Percentiles rank a stretch among this genome's conserved stretches.
phyloP scores from a whole-genome alignment of 176 grass and related monocot genomes.

The Chrysopogon serrulatus region DNA sequence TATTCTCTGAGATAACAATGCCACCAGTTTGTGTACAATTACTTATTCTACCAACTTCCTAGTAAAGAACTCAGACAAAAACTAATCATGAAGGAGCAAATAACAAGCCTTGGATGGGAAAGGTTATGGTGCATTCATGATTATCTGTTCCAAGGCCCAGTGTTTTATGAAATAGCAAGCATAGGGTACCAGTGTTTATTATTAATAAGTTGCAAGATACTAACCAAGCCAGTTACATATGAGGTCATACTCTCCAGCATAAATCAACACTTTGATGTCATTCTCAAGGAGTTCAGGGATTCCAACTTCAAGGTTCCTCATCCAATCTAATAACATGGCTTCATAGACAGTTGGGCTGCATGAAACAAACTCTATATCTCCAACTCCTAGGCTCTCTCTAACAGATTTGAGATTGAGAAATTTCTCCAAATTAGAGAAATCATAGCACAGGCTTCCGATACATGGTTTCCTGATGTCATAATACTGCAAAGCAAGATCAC shows the following conservation, averaged over 20 bases:
- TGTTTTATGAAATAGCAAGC: background rate
- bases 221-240: slow-evolving; percentile 96
- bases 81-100: background rate
- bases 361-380: slow-evolving; percentile 78
- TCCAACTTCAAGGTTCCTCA: slow-evolving; percentile 95
- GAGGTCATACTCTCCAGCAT: slow-evolving; percentile 96
- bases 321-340: slow-evolving; percentile 83
- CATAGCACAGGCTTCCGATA: slow-evolving; percentile 76
- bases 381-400: slow-evolving; percentile 78
- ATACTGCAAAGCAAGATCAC: slow-evolving; percentile 40
- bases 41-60: background rate
- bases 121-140: background rate
- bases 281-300: slow-evolving; percentile 88
- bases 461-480: slow-evolving; percentile 93
- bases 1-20: background rate
- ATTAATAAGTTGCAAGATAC: slow-evolving; percentile 19
- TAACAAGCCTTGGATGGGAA: background rate
- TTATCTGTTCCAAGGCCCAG: background rate
- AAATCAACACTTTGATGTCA: slow-evolving; percentile 71
- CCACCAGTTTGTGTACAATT: background rate
- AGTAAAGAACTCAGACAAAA: background rate
- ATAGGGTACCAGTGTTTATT: background rate
- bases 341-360: slow-evolving; percentile 84
- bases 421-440: slow-evolving; percentile 87
- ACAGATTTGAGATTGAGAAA: slow-evolving; percentile 77